Evolutionary conservation across 306 rosid species (phyloP), one percentile per base, ranked within the genome.

Genomic region (Inga laurina): DNA sequence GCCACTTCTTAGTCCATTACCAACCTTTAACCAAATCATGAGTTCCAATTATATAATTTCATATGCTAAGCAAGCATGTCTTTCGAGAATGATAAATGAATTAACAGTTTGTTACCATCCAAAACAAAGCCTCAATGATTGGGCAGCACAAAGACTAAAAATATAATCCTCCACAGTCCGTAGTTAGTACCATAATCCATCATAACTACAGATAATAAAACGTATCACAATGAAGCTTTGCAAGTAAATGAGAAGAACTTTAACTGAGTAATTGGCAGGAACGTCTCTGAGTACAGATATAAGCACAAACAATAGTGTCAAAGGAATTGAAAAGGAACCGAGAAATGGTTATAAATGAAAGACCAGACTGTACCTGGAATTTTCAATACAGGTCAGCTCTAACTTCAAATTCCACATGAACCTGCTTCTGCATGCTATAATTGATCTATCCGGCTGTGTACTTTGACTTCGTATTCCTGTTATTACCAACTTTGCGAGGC

Each of bases 381-480:
- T 74, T 76, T 73, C 80, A 67, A 85, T 77, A 76, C 65, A 78
- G 85, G 84, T 73, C 89, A 90, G 78, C 74, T 78, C 86, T 71
- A 32, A 74, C 76, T 14, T 84, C 81, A 74, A 78, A 74, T 52
- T 87, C 85, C 51, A 83, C 83, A 22, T 41, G 81, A 81, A 75
- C 84, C 80, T 69, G 71, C 56, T 10, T 78, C 81, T 67, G 83
- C 57, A 80, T 76, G 78, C 74, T 74, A 75, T 74, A 78, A 72
- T 37, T 15, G 35, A 82, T 79, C 79, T 79, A 85, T 81, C 86
- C 91, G 24, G 74, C 77, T 80, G 67, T 88, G 75, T 75, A 85
- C 86, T 85, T 91, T 90, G 76, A 75, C 83, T 86, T 96, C 2
- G 76, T 37, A 92, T 76, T 90, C 84, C 87, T 92, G 87, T 84